phyloP scores from a whole-genome alignment of 108 stramenopile genomes.

The Thalassiosira profunda region DNA sequence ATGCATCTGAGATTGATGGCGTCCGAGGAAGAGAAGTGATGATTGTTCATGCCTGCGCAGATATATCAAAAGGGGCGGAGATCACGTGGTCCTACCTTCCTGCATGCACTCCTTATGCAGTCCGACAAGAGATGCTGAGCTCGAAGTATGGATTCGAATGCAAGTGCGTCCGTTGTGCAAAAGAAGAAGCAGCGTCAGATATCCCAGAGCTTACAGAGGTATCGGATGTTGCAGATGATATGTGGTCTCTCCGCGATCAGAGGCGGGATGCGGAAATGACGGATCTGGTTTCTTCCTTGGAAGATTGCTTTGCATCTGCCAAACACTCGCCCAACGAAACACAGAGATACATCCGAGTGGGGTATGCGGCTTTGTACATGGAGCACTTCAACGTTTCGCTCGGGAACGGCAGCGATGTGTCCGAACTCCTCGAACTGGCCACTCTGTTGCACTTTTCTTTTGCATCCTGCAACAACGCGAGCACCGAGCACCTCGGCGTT shows the following conservation, averaged over 20 bases:
- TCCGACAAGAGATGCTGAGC: conserved; percentile 43
- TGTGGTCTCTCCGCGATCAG: conserved; percentile 23
- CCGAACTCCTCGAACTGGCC: conserved; percentile 41
- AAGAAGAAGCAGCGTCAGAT: conserved; percentile 29
- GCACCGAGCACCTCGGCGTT: conserved; percentile 82
- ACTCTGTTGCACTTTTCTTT: conserved; percentile 75
- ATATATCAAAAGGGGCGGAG: conserved; percentile 65
- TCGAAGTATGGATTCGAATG: conserved; percentile 68
- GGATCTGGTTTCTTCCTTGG: conserved; percentile 13
- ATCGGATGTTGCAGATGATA: not conserved
- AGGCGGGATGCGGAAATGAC: not conserved
- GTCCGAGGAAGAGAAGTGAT: conserved; percentile 53
- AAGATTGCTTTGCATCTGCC: conserved; percentile 18
- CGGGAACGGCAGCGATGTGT: conserved; percentile 8
- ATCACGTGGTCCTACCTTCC: conserved; percentile 83
- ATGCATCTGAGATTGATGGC: not conserved
- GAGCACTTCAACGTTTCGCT: conserved; percentile 61
- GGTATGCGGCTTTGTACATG: conserved; percentile 57
- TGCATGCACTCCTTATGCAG: conserved; percentile 48
- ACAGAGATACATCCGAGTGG: conserved; percentile 51
- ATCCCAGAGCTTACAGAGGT: conserved; percentile 1
- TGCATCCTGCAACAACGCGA: conserved; percentile 62
- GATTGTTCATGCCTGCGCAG: conserved; percentile 66
- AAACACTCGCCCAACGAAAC: conserved; percentile 42
- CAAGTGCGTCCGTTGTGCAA: conserved; percentile 57